Percentiles rank a stretch among this genome's conserved stretches.
phyloP scores from a whole-genome alignment of 805 yeast species.

The Maudiozyma turicensis region DNA sequence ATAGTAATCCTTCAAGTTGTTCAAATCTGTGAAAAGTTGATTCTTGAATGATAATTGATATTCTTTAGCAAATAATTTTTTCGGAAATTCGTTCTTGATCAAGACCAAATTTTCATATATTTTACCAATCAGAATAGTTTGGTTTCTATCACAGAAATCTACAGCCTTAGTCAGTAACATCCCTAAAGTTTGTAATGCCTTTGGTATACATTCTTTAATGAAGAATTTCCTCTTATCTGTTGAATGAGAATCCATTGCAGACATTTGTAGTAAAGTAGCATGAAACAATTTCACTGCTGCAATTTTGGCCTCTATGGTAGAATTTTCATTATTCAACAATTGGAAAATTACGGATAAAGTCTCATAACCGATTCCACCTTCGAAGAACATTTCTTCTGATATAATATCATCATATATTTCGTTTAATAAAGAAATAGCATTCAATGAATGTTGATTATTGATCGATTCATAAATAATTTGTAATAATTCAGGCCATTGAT shows the following conservation, averaged over 20 bases:
- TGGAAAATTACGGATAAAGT: constrained; percentile 42
- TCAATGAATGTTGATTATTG: constrained; percentile 30
- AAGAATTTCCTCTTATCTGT: constrained; percentile 13
- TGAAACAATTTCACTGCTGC: constrained; percentile 44
- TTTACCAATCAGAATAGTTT: constrained; percentile 8
- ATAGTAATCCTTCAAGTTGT: background rate
- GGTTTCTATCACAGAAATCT: constrained; percentile 1
- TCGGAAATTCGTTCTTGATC: constrained; percentile 18
- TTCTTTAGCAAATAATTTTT: constrained; percentile 11
- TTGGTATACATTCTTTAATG: constrained; percentile 11
- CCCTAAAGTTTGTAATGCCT: constrained; percentile 9
- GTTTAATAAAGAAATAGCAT: constrained; percentile 50
- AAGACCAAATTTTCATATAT: constrained; percentile 18
- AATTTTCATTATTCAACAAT: constrained; percentile 26
- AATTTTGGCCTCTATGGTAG: constrained; percentile 33
- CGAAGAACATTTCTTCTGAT: constrained; percentile 79
- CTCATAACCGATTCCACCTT: constrained; percentile 52
- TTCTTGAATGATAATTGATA: constrained; percentile 6
- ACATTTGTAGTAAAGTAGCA: constrained; percentile 43
- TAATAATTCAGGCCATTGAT: constrained; percentile 82
- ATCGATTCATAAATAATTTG: constrained; percentile 37
- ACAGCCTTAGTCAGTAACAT: constrained; percentile 4
- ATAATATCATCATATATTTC: constrained; percentile 82
- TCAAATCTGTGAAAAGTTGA: constrained; percentile 11
- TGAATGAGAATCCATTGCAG: constrained; percentile 19